Evolutionary conservation across 148 eudicot species (phyloP).

Genomic region (Vaccinium myrtillus): DNA sequence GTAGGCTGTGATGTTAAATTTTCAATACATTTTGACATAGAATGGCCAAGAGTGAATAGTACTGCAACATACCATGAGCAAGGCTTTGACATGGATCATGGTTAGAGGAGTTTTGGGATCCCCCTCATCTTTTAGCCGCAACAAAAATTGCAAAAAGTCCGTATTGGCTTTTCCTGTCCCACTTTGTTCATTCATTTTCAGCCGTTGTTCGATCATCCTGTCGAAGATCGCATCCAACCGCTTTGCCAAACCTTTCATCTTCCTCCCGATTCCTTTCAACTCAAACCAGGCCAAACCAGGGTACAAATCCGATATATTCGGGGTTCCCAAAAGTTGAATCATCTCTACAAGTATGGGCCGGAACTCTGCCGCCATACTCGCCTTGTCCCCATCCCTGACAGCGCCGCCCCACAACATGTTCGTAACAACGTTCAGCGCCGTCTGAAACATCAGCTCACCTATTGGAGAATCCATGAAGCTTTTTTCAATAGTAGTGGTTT

Average conservation of each 20-base stretch:
- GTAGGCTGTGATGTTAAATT: no score
- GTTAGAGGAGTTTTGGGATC: slow-evolving; percentile 30
- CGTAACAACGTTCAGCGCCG: slow-evolving; percentile 40
- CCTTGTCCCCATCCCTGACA: slow-evolving; percentile 28
- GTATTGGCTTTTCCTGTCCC: not conserved
- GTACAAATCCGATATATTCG: slow-evolving; percentile 57
- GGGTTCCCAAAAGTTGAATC: slow-evolving; percentile 29
- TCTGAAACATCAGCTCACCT: slow-evolving; percentile 40
- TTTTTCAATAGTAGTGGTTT: no score
- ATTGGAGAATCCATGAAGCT: no score
- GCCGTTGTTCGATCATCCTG: slow-evolving; percentile 41
- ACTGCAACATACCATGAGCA: slow-evolving; percentile 5
- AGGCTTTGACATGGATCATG: slow-evolving; percentile 40
- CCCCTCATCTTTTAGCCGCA: slow-evolving; percentile 34
- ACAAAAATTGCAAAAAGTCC: slow-evolving; percentile 49
- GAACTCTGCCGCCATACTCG: slow-evolving; percentile 35
- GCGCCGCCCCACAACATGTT: slow-evolving; percentile 69
- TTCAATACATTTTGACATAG: not conserved
- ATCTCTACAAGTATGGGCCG: slow-evolving; percentile 28
- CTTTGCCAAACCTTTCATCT: slow-evolving; percentile 30
- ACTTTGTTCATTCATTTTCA: slow-evolving; percentile 9
- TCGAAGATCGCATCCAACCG: slow-evolving; percentile 46
- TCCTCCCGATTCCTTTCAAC: slow-evolving; percentile 46
- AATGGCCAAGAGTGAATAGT: not conserved
- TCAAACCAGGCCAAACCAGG: slow-evolving; percentile 46